Base-by-base conservation (phyloP, 2,329 filamentous ascomycete species). In the Talaromyces sp. region DNA sequence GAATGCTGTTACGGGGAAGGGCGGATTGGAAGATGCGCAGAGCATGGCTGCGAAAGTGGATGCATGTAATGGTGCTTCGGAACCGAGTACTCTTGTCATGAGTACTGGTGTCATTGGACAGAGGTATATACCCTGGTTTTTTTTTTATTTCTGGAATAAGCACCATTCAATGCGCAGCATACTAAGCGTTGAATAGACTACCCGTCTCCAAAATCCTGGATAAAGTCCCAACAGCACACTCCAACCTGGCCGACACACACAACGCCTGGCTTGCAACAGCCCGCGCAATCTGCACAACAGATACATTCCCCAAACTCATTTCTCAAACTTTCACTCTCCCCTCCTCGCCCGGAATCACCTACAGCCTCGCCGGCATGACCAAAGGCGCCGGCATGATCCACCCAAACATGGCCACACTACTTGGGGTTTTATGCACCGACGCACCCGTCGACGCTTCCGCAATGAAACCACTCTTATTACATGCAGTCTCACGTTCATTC, bases 331-430 rank as follows among this genome's bases (percentile, higher is more conserved):
- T 97, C 75, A 85, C 80, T 28, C 84, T 99, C 33, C 92, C 94
- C 3, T 92, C 89, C 1, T 89, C 89, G 3, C 85, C 89, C 0
- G 80, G 80, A 17, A 79, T 84, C 52, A 86, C 88, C 71, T 99
- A 96, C 77, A 82, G 84, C 66, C 88, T 99, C 52, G 91, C 90
- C 11, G 94, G 94, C 66, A 95, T 96, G 85, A 96, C 93, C 68
- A 99, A 99, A 78, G 94, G 94, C 58, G 94, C 94, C 5, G 94
- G 94, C 69, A 99, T 99, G 94, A 96, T 99, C 73, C 92, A 97
- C 70, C 94, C 94, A 50, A 97, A 99, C 79, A 96, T 99, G 92
- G 94, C 91, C 31, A 99, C 94, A 0, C 83, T 97, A 35, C 85
- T 99, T 36, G 91, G 90, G 56, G 88, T 97, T 61, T 83, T 97